Evolutionary conservation across 2,329 filamentous ascomycete species (phyloP), one percentile per base, ranked within the genome.

Genomic region (Pseudohalonectria lignicola): DNA sequence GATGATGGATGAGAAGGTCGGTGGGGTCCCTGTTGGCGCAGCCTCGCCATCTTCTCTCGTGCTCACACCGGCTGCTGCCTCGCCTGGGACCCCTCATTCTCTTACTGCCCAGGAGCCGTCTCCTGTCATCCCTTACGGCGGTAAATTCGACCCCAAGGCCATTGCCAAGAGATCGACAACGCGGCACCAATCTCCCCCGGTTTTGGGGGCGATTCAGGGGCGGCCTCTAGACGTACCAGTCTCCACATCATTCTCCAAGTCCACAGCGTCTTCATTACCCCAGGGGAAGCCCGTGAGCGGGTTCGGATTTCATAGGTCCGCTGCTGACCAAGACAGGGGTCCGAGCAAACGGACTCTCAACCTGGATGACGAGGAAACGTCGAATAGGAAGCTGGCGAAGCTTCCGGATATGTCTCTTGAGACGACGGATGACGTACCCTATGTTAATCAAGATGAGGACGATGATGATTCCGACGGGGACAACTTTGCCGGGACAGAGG

Each of bases 341-440:
- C 67, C 74, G 4, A 67, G 75, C 16, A 86, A 86, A 53, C 81
- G 80, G 48, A 86, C 84, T 43, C 67, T 94, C 17, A 79, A 87
- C 49, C 79, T 95, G 49, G 88, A 84, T 43, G 90, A 95, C 52
- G 90, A 95, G 50, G 86, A 94, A 51, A 80, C 78, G 23, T 82
- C 81, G 2, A 79, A 84, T 53, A 84, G 87, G 56, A 95, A 93
- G 64, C 74, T 98, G 47, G 86, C 86, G 54, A 92, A 88, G 62
- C 77, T 98, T 43, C 88, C 90, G 41, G 81, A 81, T 47, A 76
- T 85, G 42, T 74, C 81, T 39, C 66, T 84, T 39, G 74, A 80
- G 52, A 72, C 73, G 47, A 61, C 69, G 43, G 74, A 80, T 45
- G 67, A 72, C 55, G 69, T 70, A 42, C 68, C 72, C 48, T 73